Conservation (phyloP, 1,139 yeast species). For the Entelexis sorbosivorans region DNA sequence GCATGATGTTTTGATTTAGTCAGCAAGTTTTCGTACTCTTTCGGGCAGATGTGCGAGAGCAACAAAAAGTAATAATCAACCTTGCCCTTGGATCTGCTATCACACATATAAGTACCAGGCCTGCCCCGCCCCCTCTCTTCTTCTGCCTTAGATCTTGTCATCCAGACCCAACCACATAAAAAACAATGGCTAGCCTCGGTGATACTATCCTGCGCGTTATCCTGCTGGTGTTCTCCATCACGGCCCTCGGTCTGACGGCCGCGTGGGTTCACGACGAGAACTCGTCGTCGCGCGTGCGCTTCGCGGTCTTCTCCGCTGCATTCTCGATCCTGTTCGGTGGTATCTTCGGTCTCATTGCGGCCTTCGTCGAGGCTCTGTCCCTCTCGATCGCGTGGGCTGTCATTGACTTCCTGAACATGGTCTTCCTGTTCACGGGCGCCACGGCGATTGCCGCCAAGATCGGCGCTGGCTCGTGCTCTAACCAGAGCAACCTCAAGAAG, state of each 20-base stretch:
- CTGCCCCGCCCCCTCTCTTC: constrained; percentile 14
- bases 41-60: constrained; percentile 17
- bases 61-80: constrained; percentile 9
- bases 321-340: constrained; percentile 49
- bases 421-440: constrained; percentile 90
- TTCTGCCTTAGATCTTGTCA: background rate
- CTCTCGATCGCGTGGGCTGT: constrained; percentile 67
- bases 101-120: constrained; percentile 16
- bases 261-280: constrained; percentile 39
- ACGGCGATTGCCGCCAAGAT: constrained; percentile 87
- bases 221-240: constrained; percentile 63
- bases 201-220: constrained; percentile 51
- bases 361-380: constrained; percentile 66
- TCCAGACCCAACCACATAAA: background rate
- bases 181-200: constrained; percentile 21
- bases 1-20: constrained; percentile 18
- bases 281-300: constrained; percentile 74
- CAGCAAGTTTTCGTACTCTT: constrained; percentile 15
- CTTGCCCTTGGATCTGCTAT: constrained; percentile 17
- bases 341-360: constrained; percentile 61
- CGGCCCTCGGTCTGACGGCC: constrained; percentile 76
- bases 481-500: constrained; percentile 58
- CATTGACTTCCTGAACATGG: constrained; percentile 76
- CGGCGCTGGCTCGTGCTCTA: constrained; percentile 73
- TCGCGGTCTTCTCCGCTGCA: constrained; percentile 73